These are phyloP conservation scores for Pichia phayaonensis DNA, from an alignment of 805 yeast species.

Conservation along the genomic window DNA sequence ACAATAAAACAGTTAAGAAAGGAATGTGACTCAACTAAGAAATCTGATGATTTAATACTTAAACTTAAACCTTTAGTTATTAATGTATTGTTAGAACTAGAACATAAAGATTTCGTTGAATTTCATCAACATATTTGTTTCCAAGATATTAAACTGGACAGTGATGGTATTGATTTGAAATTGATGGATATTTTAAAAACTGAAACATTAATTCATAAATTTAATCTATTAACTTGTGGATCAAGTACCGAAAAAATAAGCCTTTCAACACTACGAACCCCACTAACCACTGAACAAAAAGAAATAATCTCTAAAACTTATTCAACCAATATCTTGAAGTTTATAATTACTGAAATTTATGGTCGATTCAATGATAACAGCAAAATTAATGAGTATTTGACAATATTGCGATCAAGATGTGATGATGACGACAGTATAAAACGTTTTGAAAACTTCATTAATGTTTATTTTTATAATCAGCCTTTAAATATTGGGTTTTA, in stretches of 20 bases:
- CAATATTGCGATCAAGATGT: not conserved
- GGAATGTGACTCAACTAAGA: not conserved
- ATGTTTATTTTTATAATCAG: not conserved
- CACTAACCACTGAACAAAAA: not conserved
- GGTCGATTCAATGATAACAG: not conserved
- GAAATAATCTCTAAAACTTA: not conserved
- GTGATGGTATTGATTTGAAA: not conserved
- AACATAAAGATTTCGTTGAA: not conserved
- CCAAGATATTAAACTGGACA: not conserved
- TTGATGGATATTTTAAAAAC: not conserved
- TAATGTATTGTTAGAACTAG: not conserved
- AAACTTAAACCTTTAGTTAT: not conserved
- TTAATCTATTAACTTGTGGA: not conserved
- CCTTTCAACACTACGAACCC: not conserved
- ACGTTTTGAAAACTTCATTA: not conserved
- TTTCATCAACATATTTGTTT: not conserved
- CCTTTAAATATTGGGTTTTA: not conserved
- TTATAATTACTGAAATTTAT: not conserved
- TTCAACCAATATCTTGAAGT: slow-evolving; percentile 1
- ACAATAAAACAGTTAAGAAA: not conserved
- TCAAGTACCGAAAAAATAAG: not conserved
- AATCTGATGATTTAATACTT: not conserved
- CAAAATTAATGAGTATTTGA: slow-evolving; percentile 3
- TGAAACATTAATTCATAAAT: not conserved
- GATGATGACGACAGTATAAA: not conserved